phyloP scores from a whole-genome alignment of 495 filamentous ascomycete species.

The Hypoxylon intermedium region DNA sequence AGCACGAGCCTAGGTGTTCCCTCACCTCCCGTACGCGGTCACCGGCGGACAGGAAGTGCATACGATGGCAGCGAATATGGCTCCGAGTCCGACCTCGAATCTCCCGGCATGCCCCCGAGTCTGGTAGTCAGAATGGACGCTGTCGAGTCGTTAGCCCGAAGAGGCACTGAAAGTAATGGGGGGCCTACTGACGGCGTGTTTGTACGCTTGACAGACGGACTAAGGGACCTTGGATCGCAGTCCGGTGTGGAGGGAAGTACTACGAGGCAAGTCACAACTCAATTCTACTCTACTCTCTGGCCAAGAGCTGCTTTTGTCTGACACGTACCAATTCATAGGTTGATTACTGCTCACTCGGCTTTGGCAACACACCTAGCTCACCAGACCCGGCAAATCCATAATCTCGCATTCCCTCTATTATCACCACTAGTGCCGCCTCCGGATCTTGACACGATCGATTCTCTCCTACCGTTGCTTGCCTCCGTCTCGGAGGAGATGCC shows the following conservation, averaged over 20 bases:
- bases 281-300: constrained; percentile 1
- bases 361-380: constrained; percentile 83
- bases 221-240: constrained; percentile 83
- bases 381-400: constrained; percentile 82
- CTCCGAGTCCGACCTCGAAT: constrained; percentile 75
- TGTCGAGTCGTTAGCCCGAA: constrained; percentile 74
- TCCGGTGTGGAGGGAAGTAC: constrained; percentile 79
- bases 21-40: constrained; percentile 49
- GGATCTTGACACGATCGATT: constrained; percentile 67
- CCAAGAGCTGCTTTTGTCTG: constrained; percentile 3
- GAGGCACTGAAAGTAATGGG: constrained; percentile 75
- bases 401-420: constrained; percentile 76
- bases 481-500: constrained; percentile 62
- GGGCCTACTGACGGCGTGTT: constrained; percentile 73
- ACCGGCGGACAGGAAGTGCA: constrained; percentile 56
- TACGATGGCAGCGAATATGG: constrained; percentile 70
- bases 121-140: constrained; percentile 78
- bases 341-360: constrained; percentile 87
- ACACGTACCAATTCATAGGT: constrained; percentile 56
- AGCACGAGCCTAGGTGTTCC: constrained; percentile 47
- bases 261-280: constrained; percentile 64
- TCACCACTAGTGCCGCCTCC: constrained; percentile 62
- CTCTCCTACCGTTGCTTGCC: constrained; percentile 68
- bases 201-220: constrained; percentile 70
- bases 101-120: constrained; percentile 71